Evolutionary conservation across 2,329 filamentous ascomycete species (phyloP).

Genomic region (Trichophyton verrucosum): DNA sequence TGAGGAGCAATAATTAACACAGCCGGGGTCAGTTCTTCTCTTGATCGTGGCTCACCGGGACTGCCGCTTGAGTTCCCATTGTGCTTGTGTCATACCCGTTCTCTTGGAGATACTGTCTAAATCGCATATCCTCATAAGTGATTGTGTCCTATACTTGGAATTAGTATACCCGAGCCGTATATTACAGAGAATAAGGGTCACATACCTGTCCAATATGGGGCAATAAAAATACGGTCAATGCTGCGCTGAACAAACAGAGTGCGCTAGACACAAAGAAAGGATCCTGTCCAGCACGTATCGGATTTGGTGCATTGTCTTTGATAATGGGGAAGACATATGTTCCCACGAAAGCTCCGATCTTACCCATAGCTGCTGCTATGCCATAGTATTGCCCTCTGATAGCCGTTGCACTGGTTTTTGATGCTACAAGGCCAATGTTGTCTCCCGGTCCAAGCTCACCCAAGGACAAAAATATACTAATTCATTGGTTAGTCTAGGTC

Average conservation of each 20-base stretch:
- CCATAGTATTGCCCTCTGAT: conserved; percentile 66
- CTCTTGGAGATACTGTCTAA: conserved; percentile 58
- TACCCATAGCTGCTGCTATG: conserved; percentile 36
- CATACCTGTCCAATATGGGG: conserved; percentile 55
- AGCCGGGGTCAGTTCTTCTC: neutral
- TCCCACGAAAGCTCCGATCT: conserved; percentile 61
- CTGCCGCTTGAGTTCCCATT: conserved; percentile 34
- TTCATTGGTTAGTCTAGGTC: neutral
- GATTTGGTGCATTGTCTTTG: conserved; percentile 42
- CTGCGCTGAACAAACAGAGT: conserved; percentile 63
- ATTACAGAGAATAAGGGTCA: neutral
- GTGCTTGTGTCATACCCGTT: conserved; percentile 63
- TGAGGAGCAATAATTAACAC: neutral
- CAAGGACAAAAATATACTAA: conserved; percentile 56
- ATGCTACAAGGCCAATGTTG: conserved; percentile 78
- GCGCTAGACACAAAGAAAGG: conserved; percentile 77
- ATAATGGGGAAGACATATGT: conserved; percentile 71
- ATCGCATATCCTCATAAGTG: conserved; percentile 59
- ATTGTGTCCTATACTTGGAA: conserved; percentile 58
- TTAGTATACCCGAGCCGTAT: neutral
- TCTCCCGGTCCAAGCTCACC: conserved; percentile 79
- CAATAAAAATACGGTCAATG: conserved; percentile 52
- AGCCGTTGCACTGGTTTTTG: conserved; percentile 77
- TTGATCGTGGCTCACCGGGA: neutral
- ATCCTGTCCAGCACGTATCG: conserved; percentile 57